Base-by-base conservation (phyloP, 2,329 filamentous ascomycete genomes). In the Pyricularia sp. region DNA sequence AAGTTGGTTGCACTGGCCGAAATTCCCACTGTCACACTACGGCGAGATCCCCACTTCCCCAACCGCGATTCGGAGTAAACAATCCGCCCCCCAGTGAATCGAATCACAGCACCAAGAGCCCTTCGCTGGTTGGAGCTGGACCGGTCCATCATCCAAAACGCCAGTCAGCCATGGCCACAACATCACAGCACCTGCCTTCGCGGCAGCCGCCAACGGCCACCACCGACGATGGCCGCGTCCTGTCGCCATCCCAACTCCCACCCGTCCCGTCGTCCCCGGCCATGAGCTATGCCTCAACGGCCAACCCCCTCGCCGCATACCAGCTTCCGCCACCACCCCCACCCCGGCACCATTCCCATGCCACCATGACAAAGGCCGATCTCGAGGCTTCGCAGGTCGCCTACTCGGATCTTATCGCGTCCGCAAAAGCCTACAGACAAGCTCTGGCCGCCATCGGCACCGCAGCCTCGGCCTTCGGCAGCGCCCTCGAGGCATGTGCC, bases 401-500 rank as follows among this genome's bases (percentile, higher is more conserved):
- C 66, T 91, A 91, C 77, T 80, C 86, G 4, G 85, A 88, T 71
- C 84, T 91, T 20, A 75, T 90, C 66, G 77, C 84, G 25, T 86
- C 85, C 17, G 88, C 88, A 64, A 90, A 90, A 76, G 78, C 83
- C 59, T 91, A 90, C 77, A 86, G 88, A 64, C 76, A 85, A 25
- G 87, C 88, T 20, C 85, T 91, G 65, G 84, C 88, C 50, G 76
- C 85, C 2, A 80, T 90, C 14, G 89, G 88, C 10, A 82, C 81
- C 5, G 85, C 88, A 2, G 86, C 88, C 1, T 89, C 87, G 0
- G 80, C 84, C 36, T 90, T 91, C 75, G 88, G 87, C 65, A 83
- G 84, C 65, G 87, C 88, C 20, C 83, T 91, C 70, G 88, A 91
- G 79, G 78, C 87, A 70, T 91, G 88, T 77, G 88, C 88, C n/a